Percentiles rank a stretch among this genome's conserved stretches.
phyloP scores from a whole-genome alignment of 139 green algal genomes.

The Chlamydomonas sp. region DNA sequence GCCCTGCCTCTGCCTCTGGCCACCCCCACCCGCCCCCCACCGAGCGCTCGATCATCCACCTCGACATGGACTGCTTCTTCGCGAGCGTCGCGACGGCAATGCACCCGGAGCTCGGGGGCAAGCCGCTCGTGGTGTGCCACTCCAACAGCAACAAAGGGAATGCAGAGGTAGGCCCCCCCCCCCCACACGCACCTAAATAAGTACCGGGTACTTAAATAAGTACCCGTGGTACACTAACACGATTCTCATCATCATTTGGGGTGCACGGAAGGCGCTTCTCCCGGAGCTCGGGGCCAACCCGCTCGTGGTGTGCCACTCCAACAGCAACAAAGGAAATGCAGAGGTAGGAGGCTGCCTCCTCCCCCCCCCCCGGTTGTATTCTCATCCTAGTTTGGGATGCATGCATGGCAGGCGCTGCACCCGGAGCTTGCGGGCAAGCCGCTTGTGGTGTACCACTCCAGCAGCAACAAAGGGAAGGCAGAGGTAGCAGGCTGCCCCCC shows the following conservation, averaged over 20 bases:
- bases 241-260: too few species aligned
- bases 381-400: too few species aligned
- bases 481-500: too few species aligned
- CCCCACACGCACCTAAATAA: too few species aligned
- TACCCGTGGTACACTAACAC: too few species aligned
- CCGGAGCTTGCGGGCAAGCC: constrained; percentile 58
- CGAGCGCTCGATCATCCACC: constrained; percentile 71
- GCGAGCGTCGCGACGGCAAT: constrained; percentile 57
- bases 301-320: constrained; percentile 80
- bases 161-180: too few species aligned
- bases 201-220: too few species aligned
- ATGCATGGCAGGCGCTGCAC: constrained; percentile 26
- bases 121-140: constrained; percentile 80
- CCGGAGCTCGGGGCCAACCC: constrained; percentile 58
- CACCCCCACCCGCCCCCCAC: too few species aligned
- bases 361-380: too few species aligned
- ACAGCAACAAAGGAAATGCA: constrained; percentile 60
- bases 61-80: constrained; percentile 99
- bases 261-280: constrained; percentile 26
- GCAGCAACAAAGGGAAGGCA: constrained; percentile 59
- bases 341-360: too few species aligned
- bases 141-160: constrained; percentile 62
- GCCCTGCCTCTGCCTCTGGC: neutral
- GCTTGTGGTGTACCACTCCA: constrained; percentile 80
- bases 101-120: constrained; percentile 51